Conservation (phyloP, 495 filamentous ascomycete genomes). For the Aspergillus homomorphus region DNA sequence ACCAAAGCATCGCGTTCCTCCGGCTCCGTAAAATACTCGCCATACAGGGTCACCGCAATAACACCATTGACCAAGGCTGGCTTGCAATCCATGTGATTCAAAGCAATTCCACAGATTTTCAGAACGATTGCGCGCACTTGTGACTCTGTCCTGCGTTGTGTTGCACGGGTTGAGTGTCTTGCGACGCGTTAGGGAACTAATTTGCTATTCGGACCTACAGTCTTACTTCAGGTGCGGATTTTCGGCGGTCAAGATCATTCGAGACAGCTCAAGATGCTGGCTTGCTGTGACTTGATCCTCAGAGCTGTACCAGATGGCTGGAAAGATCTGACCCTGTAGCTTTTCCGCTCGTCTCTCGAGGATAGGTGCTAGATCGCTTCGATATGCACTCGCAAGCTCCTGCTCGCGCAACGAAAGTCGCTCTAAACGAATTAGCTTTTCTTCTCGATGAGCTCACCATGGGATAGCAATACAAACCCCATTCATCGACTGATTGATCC, state of each 20-base stretch:
- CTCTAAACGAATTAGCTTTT: constrained; percentile 8
- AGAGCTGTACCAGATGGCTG: constrained; percentile 26
- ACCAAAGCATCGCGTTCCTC: constrained; percentile 20
- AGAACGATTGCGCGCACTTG: constrained; percentile 27
- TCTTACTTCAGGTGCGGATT: constrained; percentile 26
- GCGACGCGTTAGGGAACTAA: too few species aligned
- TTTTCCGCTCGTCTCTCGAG: constrained; percentile 21
- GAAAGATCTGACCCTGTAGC: constrained; percentile 26
- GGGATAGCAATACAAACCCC: constrained; percentile 10
- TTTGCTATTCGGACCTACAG: constrained; percentile 4
- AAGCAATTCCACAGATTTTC: constrained; percentile 24
- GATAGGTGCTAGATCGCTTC: constrained; percentile 19
- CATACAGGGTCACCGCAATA: constrained; percentile 24
- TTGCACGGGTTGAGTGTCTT: constrained; percentile 12
- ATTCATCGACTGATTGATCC: constrained; percentile 15
- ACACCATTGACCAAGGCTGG: constrained; percentile 30
- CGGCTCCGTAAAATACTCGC: constrained; percentile 27
- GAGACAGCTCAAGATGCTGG: constrained; percentile 24
- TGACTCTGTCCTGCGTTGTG: constrained; percentile 25
- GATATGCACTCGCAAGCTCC: constrained; percentile 11
- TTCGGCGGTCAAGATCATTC: constrained; percentile 26
- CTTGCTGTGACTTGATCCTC: constrained; percentile 23
- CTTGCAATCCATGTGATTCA: constrained; percentile 15
- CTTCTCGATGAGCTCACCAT: neutral
- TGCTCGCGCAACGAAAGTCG: constrained; percentile 19